Evolutionary conservation across 75 land plant genomes (phyloP).

Genomic region (Picea glauca): DNA sequence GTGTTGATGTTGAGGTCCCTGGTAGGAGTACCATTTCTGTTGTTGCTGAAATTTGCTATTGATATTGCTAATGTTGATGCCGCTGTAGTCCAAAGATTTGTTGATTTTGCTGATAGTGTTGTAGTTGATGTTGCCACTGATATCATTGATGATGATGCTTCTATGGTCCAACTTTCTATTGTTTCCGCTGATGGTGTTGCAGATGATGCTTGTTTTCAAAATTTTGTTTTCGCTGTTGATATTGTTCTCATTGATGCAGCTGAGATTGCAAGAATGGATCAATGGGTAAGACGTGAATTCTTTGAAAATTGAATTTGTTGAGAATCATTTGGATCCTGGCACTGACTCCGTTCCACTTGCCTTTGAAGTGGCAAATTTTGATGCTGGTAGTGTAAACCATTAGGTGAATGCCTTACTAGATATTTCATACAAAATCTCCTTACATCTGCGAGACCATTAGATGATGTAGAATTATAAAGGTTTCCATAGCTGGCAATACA

Average conservation of each 20-base stretch:
- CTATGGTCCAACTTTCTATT: no score
- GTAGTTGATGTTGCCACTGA: slow-evolving; percentile 33
- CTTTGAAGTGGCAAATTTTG: no score
- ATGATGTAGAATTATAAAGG: no score
- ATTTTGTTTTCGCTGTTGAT: slow-evolving; percentile 28
- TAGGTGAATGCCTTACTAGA: no score
- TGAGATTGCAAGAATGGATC: no score
- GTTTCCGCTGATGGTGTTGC: slow-evolving; percentile 31
- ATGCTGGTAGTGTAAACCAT: no score
- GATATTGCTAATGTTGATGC: slow-evolving; percentile 12
- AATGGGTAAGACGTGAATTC: no score
- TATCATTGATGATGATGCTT: slow-evolving; percentile 23
- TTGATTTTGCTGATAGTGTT: slow-evolving; percentile 20
- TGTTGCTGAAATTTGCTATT: slow-evolving; percentile 15
- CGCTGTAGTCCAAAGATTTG: slow-evolving; percentile 13
- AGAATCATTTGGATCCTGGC: no score
- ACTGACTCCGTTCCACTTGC: no score
- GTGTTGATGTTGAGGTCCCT: slow-evolving; percentile 22
- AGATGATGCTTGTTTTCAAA: slow-evolving; percentile 40
- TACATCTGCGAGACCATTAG: no score
- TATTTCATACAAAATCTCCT: no score
- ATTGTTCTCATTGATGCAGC: slow-evolving; percentile 22
- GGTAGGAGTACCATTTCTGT: slow-evolving; percentile 21
- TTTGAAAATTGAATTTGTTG: no score
- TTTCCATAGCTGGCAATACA: background rate